These are phyloP conservation scores for Carallia pectinifolia DNA, from an alignment of 345 rosid species.

Conservation along the genomic window DNA sequence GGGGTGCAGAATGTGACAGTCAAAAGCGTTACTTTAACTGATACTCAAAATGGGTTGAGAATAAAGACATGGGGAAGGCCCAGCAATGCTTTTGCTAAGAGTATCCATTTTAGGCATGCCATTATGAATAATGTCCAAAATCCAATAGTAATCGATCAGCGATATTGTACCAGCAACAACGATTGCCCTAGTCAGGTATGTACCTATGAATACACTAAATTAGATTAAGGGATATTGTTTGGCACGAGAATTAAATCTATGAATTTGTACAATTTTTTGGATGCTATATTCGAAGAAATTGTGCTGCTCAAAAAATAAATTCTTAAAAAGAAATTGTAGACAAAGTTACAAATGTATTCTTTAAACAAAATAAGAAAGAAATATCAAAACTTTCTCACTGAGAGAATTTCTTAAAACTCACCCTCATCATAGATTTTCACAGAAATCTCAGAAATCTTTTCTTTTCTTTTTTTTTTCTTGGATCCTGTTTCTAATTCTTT, in stretches of 20 bases:
- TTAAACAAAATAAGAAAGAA: too few relatives aligned
- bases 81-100: slow-evolving; percentile 20
- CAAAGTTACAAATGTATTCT: too few relatives aligned
- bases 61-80: slow-evolving; percentile 26
- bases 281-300: too few relatives aligned
- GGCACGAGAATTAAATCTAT: neutral
- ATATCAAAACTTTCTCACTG: too few relatives aligned
- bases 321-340: too few relatives aligned
- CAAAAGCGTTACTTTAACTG: slow-evolving; percentile 10
- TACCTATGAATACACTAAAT: neutral
- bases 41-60: slow-evolving; percentile 20
- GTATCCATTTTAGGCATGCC: slow-evolving; percentile 16
- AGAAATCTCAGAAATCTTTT: too few relatives aligned
- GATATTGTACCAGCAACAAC: slow-evolving; percentile 11
- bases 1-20: slow-evolving; percentile 36
- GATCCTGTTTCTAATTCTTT: neutral
- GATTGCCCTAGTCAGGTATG: slow-evolving; percentile 20
- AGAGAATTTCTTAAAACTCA: too few relatives aligned
- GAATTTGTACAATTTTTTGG: neutral
- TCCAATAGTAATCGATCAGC: slow-evolving; percentile 22
- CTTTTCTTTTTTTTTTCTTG: neutral
- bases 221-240: neutral
- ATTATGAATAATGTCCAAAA: slow-evolving; percentile 21
- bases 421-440: too few relatives aligned
- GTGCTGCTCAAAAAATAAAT: too few relatives aligned